A percentile compares a stretch with the other conserved stretches of the same genome.
Evolutionary conservation across 2,329 filamentous ascomycete genomes (phyloP).

Genomic region (Ascocoryne sarcoides): DNA sequence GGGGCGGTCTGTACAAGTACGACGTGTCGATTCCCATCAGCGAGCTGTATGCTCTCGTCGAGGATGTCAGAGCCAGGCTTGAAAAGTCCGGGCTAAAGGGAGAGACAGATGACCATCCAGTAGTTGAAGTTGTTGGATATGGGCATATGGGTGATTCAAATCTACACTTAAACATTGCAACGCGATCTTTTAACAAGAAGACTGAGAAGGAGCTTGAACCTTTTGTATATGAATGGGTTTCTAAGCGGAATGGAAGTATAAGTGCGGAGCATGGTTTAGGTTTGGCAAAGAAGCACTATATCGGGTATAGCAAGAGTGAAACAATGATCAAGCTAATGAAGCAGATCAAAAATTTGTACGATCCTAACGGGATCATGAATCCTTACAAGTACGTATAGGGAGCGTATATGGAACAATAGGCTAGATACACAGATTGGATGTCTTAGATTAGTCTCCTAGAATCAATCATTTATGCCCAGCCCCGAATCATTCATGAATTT

Average conservation of each 20-base stretch:
- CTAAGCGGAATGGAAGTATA: conserved; percentile 80
- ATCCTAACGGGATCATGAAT: conserved; percentile 98
- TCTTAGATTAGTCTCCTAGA: too few species aligned
- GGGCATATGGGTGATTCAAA: conserved; percentile 98
- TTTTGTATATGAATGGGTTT: conserved; percentile 96
- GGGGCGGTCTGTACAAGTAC: conserved; percentile 97
- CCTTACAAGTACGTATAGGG: conserved; percentile 86
- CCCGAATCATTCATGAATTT: too few species aligned
- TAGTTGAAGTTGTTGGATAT: conserved; percentile 87
- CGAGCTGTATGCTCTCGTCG: conserved; percentile 82
- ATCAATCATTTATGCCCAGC: too few species aligned
- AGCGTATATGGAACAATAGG: too few species aligned
- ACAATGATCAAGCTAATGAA: conserved; percentile 88
- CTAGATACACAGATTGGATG: neutral
- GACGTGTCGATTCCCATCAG: conserved; percentile 88
- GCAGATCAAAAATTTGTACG: conserved; percentile 87
- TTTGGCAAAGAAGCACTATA: conserved; percentile 89
- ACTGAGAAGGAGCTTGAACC: conserved; percentile 87
- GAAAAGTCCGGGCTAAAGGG: conserved; percentile 67
- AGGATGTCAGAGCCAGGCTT: conserved; percentile 70
- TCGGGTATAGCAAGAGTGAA: conserved; percentile 70
- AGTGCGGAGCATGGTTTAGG: conserved; percentile 94
- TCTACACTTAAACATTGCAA: conserved; percentile 83
- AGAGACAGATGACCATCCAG: conserved; percentile 65
- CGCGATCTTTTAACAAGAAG: conserved; percentile 72